Evolutionary conservation across 2,329 filamentous ascomycete genomes (phyloP).

Genomic region (Fonsecaea pedrosoi): DNA sequence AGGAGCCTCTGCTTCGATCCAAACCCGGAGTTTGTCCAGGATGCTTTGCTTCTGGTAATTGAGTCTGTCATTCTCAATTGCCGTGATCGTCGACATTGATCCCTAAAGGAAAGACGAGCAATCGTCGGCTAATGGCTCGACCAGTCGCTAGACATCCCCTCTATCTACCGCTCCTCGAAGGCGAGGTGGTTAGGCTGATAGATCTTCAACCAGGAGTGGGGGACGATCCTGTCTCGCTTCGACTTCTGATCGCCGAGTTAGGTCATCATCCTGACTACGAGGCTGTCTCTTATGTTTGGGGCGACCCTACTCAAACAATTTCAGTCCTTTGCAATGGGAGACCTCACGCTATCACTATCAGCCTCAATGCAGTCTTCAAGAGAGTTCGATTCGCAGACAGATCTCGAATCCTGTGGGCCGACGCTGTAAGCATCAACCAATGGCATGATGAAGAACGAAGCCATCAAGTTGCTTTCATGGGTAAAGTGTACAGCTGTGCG

Average conservation of each 20-base stretch:
- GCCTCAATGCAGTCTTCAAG: slow-evolving; percentile 16
- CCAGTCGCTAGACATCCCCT: background rate
- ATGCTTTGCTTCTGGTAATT: background rate
- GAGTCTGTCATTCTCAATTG: background rate
- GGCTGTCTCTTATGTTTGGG: slow-evolving; percentile 25
- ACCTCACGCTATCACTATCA: slow-evolving; percentile 14
- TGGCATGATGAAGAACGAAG: slow-evolving; percentile 24
- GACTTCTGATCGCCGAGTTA: slow-evolving; percentile 11
- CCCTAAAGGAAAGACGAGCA: too few relatives aligned
- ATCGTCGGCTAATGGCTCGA: background rate
- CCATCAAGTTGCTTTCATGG: slow-evolving; percentile 32
- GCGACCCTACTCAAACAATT: background rate
- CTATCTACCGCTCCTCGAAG: slow-evolving; percentile 12
- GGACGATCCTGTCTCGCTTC: slow-evolving; percentile 3
- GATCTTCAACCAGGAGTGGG: slow-evolving; percentile 4
- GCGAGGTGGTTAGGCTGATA: slow-evolving; percentile 6
- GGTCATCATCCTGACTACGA: slow-evolving; percentile 14
- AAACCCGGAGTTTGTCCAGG: background rate
- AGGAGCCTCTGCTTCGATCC: background rate
- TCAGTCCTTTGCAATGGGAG: slow-evolving; percentile 15
- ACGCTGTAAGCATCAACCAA: slow-evolving; percentile 33
- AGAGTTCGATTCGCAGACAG: slow-evolving; percentile 13
- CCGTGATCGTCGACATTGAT: background rate
- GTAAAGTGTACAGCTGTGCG: slow-evolving; percentile 25
- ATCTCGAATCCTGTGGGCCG: slow-evolving; percentile 26